Conservation (phyloP, 305 asterid genomes). For the Plantago coronopus region DNA sequence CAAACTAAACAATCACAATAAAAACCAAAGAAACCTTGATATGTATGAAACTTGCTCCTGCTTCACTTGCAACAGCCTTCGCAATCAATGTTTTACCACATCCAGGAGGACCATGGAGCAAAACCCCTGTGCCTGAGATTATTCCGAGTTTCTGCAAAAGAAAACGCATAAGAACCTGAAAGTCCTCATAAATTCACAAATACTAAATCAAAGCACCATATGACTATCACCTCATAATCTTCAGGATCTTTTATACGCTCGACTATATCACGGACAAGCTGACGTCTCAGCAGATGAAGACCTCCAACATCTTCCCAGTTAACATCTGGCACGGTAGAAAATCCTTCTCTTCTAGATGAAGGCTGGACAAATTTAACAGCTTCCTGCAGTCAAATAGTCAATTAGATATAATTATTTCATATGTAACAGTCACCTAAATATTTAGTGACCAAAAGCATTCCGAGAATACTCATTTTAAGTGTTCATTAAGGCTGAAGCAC, state of each 20-base stretch:
- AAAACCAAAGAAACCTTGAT: conserved; percentile 51
- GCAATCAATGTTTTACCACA: conserved; percentile 96
- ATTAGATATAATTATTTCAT: conserved; percentile 9
- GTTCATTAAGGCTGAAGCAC: conserved; percentile 5
- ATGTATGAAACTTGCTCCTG: conserved; percentile 89
- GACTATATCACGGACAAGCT: conserved; percentile 59
- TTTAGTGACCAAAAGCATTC: too few species aligned
- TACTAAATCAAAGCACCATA: conserved; percentile 7
- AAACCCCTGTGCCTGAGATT: conserved; percentile 64
- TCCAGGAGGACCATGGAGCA: conserved; percentile 98
- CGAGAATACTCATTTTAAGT: neutral
- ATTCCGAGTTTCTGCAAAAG: conserved; percentile 55
- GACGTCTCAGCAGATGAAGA: conserved; percentile 48
- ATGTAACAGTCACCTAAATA: neutral
- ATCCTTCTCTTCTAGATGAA: conserved; percentile 85
- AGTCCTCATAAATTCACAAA: conserved; percentile 2
- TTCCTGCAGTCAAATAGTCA: conserved; percentile 42
- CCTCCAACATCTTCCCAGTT: conserved; percentile 98
- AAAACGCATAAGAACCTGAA: conserved; percentile 10
- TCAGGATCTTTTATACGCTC: conserved; percentile 68
- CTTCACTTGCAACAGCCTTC: conserved; percentile 91
- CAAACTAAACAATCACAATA: conserved; percentile 13
- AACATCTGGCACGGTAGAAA: conserved; percentile 75
- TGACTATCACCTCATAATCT: conserved; percentile 50
- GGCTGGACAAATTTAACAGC: conserved; percentile 80